Evolutionary conservation across 805 yeast genomes (phyloP).

Genomic region (Spathaspora boniae): DNA sequence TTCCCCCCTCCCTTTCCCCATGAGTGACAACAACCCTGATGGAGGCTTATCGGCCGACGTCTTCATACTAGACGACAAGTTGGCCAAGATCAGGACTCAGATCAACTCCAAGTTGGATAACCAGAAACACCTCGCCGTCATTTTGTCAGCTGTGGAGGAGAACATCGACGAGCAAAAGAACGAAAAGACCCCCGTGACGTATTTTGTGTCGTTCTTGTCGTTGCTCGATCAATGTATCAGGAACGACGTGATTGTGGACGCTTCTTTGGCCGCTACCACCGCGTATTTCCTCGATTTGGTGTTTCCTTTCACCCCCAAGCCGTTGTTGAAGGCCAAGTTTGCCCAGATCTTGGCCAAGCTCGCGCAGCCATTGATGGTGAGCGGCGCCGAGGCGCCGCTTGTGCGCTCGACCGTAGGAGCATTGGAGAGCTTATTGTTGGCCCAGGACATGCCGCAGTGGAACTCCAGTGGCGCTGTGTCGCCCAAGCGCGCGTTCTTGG

Average conservation of each 20-base stretch:
- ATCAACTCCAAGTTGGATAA: conserved; percentile 76
- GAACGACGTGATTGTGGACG: conserved; percentile 52
- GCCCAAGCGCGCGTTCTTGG: conserved; percentile 81
- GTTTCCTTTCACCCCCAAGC: conserved; percentile 67
- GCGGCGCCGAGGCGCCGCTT: conserved; percentile 73
- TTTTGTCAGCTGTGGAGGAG: conserved; percentile 87
- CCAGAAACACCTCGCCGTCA: conserved; percentile 80
- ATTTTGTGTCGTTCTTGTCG: conserved; percentile 79
- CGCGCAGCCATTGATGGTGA: conserved; percentile 73
- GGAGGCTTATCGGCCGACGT: conserved; percentile 32
- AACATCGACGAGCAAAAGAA: conserved; percentile 67
- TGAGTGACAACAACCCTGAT: conserved; percentile 35
- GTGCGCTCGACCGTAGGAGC: conserved; percentile 83
- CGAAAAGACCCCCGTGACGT: conserved; percentile 67
- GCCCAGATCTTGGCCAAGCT: conserved; percentile 72
- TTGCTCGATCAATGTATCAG: conserved; percentile 69
- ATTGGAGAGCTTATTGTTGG: conserved; percentile 70
- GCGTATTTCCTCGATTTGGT: conserved; percentile 80
- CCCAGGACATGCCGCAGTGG: conserved; percentile 86
- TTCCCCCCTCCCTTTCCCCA: conserved; percentile 7
- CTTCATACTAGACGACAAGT: conserved; percentile 58
- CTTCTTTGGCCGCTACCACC: conserved; percentile 66
- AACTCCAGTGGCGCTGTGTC: conserved; percentile 49
- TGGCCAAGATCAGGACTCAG: conserved; percentile 69
- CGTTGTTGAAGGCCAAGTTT: conserved; percentile 70